These are phyloP conservation scores for Collybiopsis luxurians DNA, from an alignment of 768 basidiomycete genomes.

Conservation along the genomic window DNA sequence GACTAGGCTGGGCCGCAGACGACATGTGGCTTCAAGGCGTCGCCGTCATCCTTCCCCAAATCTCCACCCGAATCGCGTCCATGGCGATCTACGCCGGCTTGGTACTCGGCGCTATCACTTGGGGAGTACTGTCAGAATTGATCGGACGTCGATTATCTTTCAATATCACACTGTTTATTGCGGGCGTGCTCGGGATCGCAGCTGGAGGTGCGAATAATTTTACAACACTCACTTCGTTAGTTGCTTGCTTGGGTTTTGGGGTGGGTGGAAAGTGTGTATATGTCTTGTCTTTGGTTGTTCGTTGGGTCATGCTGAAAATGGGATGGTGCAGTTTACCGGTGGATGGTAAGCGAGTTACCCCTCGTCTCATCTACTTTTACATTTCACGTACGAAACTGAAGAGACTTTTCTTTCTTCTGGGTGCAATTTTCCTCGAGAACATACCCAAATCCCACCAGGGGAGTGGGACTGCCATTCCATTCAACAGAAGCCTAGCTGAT, in stretches of 20 bases:
- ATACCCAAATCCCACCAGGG: constrained; percentile 41
- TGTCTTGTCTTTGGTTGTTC: constrained; percentile 9
- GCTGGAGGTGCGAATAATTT: constrained; percentile 46
- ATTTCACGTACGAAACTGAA: not conserved
- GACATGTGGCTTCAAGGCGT: constrained; percentile 49
- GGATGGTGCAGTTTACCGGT: constrained; percentile 34
- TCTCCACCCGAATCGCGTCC: constrained; percentile 40
- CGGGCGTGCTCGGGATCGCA: constrained; percentile 46
- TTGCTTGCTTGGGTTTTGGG: constrained; percentile 47
- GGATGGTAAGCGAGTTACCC: constrained; percentile 43
- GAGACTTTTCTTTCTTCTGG: constrained; percentile 15
- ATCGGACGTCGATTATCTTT: constrained; percentile 48
- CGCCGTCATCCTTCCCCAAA: constrained; percentile 43
- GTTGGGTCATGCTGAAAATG: constrained; percentile 19
- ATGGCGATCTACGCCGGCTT: constrained; percentile 46
- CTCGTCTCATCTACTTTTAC: too few relatives aligned
- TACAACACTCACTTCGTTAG: constrained; percentile 25
- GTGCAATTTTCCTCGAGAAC: constrained; percentile 44
- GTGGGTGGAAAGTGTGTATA: constrained; percentile 49
- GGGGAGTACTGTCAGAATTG: constrained; percentile 51
- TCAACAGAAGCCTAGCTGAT: not conserved
- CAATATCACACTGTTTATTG: constrained; percentile 29
- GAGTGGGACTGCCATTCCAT: not conserved
- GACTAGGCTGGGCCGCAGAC: constrained; percentile 49
- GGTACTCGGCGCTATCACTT: constrained; percentile 45